Evolutionary conservation across 2,329 filamentous ascomycete species (phyloP), one percentile per base, ranked within the genome.

Genomic region (Colletotrichum sojae): DNA sequence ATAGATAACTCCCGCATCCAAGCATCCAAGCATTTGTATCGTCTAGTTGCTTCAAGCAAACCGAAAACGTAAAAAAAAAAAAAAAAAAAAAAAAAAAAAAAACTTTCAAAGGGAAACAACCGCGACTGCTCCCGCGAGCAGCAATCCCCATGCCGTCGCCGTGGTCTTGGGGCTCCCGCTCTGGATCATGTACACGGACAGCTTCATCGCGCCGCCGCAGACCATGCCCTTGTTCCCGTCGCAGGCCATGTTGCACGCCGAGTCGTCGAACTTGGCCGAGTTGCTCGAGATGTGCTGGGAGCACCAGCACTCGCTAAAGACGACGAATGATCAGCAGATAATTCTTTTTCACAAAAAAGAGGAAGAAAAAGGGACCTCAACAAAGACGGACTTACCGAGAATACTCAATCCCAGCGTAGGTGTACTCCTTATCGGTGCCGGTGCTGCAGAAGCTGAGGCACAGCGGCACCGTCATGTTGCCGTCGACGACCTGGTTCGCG

Each of bases 241-340:
- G 72, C 89, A 91, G 0, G 85, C 77, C 39, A 84, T 81, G 65
- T 84, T 77, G 77, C 89, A 91, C 2, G 78, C 78, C 18, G 71
- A 72, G 22, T 89, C 87, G 36, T 81, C 73, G 10, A 89, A 76
- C 69, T 83, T 82, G 10, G 74, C 75, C 16, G 86, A 82, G 25
- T 88, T 80, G 9, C 78, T 76, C 9, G 83, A 83, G n/a, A 90
- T 73, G 54, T 79, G 79, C 18, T 83, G 79, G 22, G 85, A 82
- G 76, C 89, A 91, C 83, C 87, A 90, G 82, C 88, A 91, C 79
- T 90, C 88, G 63, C 86, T 87, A 12, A 56, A 57, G 31, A 36
- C 9, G 31, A 53, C 12, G n/a, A n/a, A 53, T n/a, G 13, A 3
- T 53, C 20, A 27, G n/a, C n/a, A n/a, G n/a, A n/a, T n/a, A n/a